phyloP scores from a whole-genome alignment of 2,329 filamentous ascomycete genomes.

The Zasmidium angulare region DNA sequence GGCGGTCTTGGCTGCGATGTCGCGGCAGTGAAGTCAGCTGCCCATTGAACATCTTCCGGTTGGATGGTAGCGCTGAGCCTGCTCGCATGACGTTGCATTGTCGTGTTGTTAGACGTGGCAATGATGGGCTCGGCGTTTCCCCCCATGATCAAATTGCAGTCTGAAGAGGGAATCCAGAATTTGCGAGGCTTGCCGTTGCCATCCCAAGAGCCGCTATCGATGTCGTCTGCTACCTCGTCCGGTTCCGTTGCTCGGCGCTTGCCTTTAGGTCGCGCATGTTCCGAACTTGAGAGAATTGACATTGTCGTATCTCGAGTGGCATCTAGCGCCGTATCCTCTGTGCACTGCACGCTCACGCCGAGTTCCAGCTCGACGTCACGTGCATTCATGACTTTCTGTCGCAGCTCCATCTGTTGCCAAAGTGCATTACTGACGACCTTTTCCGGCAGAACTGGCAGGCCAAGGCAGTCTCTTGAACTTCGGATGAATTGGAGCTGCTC shows the following conservation, averaged over 20 bases:
- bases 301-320: slow-evolving; percentile 27
- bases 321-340: slow-evolving; percentile 30
- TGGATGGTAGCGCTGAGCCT: slow-evolving; percentile 53
- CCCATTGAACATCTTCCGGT: slow-evolving; percentile 57
- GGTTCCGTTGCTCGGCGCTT: slow-evolving; percentile 41
- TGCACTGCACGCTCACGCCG: slow-evolving; percentile 48
- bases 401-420: slow-evolving; percentile 58
- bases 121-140: slow-evolving; percentile 54
- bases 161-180: slow-evolving; percentile 57
- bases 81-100: slow-evolving; percentile 46
- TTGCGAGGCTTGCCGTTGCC: slow-evolving; percentile 55
- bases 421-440: slow-evolving; percentile 56
- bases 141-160: slow-evolving; percentile 56
- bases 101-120: slow-evolving; percentile 42
- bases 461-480: slow-evolving; percentile 52
- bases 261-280: slow-evolving; percentile 39
- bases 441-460: slow-evolving; percentile 56
- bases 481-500: slow-evolving; percentile 59
- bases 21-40: slow-evolving; percentile 53
- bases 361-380: slow-evolving; percentile 53
- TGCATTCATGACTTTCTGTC: slow-evolving; percentile 56
- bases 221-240: slow-evolving; percentile 21
- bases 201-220: slow-evolving; percentile 54
- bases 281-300: slow-evolving; percentile 27
- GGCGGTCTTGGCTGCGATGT: slow-evolving; percentile 36